phyloP scores from a whole-genome alignment of 2,329 filamentous ascomycete species.

The Hypoxylon sp. region DNA sequence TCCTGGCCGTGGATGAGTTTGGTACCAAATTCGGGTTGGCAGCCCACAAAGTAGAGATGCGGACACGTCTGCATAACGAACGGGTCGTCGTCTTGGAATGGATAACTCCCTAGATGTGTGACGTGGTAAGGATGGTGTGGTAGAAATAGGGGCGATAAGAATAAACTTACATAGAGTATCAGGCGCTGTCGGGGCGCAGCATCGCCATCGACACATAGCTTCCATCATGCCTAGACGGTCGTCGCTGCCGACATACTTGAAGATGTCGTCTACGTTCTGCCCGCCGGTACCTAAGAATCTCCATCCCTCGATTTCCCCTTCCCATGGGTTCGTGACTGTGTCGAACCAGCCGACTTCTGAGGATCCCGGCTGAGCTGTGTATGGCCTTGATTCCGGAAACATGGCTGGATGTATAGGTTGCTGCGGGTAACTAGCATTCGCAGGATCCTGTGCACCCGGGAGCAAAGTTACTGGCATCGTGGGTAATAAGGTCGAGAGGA shows the following conservation, averaged over 20 bases:
- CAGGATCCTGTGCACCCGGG: constrained; percentile 86
- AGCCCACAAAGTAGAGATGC: constrained; percentile 91
- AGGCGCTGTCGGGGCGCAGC: constrained; percentile 91
- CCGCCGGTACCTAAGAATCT: constrained; percentile 88
- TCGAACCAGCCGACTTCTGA: constrained; percentile 82
- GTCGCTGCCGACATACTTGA: constrained; percentile 87
- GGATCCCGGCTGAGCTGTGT: constrained; percentile 66
- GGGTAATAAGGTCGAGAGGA: constrained; percentile 85
- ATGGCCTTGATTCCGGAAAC: constrained; percentile 83
- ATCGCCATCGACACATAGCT: constrained; percentile 91
- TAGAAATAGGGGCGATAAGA: neutral
- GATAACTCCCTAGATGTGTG: constrained; percentile 81
- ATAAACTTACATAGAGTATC: constrained; percentile 87
- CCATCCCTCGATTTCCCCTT: constrained; percentile 92
- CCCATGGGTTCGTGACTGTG: constrained; percentile 92
- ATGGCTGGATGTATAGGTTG: constrained; percentile 94
- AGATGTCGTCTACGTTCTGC: constrained; percentile 93
- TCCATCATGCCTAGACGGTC: constrained; percentile 92
- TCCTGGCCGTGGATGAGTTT: constrained; percentile 75
- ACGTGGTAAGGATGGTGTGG: neutral
- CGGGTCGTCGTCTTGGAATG: constrained; percentile 93
- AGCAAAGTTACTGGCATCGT: constrained; percentile 90
- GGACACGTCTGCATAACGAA: constrained; percentile 89
- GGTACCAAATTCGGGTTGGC: constrained; percentile 84
- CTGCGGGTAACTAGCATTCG: constrained; percentile 90